These are phyloP conservation scores for Nicotiana sylvestris DNA, from an alignment of 257 asterid genomes.

Conservation along the genomic window DNA sequence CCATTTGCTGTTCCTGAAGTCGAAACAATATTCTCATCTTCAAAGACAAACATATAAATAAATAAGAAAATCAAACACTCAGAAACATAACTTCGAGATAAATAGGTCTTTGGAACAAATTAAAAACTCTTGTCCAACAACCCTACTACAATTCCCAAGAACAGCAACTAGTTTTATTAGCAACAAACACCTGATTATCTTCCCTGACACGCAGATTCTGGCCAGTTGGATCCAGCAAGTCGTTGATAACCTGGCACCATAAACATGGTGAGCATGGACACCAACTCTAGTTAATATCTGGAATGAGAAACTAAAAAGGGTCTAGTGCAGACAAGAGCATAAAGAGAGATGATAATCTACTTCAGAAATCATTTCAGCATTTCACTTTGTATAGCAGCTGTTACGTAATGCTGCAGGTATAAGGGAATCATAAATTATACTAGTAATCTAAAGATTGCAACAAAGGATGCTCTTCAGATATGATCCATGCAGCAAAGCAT, in stretches of 20 bases:
- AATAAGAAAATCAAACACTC: background rate
- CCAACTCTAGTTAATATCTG: conserved; percentile 1
- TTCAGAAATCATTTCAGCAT: background rate
- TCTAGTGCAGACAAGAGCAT: background rate
- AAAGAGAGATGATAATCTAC: background rate
- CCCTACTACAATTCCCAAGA: background rate
- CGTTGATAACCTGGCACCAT: conserved; percentile 78
- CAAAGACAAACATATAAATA: background rate
- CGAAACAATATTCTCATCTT: conserved; percentile 3
- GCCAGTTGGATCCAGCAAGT: conserved; percentile 97
- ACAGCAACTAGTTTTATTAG: conserved; percentile 7
- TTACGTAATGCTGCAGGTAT: background rate
- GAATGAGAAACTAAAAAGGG: background rate
- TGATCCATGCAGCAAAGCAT: background rate
- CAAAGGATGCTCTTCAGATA: background rate
- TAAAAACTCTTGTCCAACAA: background rate
- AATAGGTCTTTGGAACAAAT: background rate
- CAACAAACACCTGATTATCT: conserved; percentile 80
- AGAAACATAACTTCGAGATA: background rate
- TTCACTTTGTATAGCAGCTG: background rate
- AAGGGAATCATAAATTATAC: background rate
- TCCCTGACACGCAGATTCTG: conserved; percentile 97
- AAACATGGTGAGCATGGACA: background rate
- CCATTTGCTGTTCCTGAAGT: background rate
- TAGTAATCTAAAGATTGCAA: background rate